These are phyloP conservation scores for Rhodomyrtus psidioides DNA, from an alignment of 441 rosid genomes.

Conservation along the genomic window DNA sequence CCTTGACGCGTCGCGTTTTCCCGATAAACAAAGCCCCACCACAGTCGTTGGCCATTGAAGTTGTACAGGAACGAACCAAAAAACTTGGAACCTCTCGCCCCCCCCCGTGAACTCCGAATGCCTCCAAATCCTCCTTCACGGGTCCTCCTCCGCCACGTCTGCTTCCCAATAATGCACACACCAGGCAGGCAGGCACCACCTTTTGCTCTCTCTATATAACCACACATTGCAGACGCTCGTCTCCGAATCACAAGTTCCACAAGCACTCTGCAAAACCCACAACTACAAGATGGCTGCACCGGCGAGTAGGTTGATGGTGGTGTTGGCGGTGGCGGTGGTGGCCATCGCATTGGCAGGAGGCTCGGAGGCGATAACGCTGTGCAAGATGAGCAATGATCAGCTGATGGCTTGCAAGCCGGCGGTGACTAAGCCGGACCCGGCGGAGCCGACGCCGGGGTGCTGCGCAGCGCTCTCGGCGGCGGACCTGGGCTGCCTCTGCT, in stretches of 20 bases:
- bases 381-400: slow-evolving; percentile 38
- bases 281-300: not conserved
- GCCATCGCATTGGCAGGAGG: not conserved
- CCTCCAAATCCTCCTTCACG: slow-evolving; percentile 24
- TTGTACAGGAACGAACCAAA: not conserved
- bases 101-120: slow-evolving; percentile 1
- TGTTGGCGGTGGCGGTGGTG: not conserved
- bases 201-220: not conserved
- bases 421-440: slow-evolving; percentile 31
- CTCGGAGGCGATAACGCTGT: slow-evolving; percentile 19
- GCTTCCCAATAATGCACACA: not conserved
- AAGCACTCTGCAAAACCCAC: not conserved
- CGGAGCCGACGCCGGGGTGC: slow-evolving; percentile 32
- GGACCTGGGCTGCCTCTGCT: slow-evolving; percentile 47
- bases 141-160: not conserved
- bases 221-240: not conserved
- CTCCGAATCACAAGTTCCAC: not conserved
- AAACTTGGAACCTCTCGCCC: not conserved
- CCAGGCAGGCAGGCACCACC: not conserved
- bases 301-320: not conserved
- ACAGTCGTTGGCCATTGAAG: not conserved
- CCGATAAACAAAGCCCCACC: not conserved
- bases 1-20: not conserved
- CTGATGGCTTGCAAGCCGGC: slow-evolving; percentile 47
- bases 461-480: slow-evolving; percentile 40